Conservation (phyloP, 164 flowering plant species). For the Houttuynia cordata region DNA sequence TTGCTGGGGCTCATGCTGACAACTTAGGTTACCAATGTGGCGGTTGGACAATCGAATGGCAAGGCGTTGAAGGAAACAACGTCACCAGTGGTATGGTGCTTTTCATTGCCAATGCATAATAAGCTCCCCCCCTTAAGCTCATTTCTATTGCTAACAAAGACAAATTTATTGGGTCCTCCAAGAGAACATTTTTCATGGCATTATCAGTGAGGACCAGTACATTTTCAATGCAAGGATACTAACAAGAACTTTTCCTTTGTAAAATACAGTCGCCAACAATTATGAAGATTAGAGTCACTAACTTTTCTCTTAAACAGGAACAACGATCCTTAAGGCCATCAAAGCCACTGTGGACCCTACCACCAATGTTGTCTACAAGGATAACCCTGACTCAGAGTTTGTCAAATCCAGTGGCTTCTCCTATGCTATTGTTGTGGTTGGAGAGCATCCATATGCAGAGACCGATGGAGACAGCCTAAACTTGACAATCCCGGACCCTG, state of each 20-base stretch:
- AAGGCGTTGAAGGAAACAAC: constrained; percentile 21
- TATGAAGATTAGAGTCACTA: background rate
- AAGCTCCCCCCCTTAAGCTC: background rate
- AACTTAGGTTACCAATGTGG: constrained; percentile 30
- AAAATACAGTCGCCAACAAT: background rate
- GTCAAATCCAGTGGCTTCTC: constrained; percentile 22
- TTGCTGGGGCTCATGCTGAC: constrained; percentile 26
- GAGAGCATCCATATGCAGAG: constrained; percentile 43
- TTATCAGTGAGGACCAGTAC: too few relatives aligned
- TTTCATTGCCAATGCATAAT: background rate
- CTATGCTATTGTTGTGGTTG: constrained; percentile 29
- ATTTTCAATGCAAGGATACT: too few relatives aligned
- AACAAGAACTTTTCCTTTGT: background rate
- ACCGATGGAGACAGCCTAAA: constrained; percentile 30
- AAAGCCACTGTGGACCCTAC: constrained; percentile 21
- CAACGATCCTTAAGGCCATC: constrained; percentile 35
- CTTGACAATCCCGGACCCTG: constrained; percentile 27
- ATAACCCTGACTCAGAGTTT: constrained; percentile 30
- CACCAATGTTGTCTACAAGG: constrained; percentile 27
- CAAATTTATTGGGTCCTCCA: background rate
- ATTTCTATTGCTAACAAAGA: too few relatives aligned
- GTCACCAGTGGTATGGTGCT: constrained; percentile 11
- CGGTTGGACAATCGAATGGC: constrained; percentile 27
- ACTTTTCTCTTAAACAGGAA: constrained; percentile 20
- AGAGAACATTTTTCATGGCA: too few relatives aligned